Conservation (phyloP, 2,329 filamentous ascomycete species). For the Venturia asperata region DNA sequence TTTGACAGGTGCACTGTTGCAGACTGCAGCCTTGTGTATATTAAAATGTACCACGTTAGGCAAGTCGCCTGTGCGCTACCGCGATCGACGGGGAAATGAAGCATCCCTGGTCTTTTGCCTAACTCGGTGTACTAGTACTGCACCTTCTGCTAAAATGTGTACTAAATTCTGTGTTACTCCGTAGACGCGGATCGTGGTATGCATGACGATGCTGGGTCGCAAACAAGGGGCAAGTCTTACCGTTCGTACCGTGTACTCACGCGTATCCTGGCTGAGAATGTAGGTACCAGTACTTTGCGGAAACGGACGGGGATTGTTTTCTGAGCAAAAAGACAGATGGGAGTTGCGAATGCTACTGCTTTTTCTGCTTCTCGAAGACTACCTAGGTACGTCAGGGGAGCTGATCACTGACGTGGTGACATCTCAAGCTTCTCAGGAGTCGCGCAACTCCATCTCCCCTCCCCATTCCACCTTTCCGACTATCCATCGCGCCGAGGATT, state of each 20-base stretch:
- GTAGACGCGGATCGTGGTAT: background rate
- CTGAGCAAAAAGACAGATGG: too few relatives aligned
- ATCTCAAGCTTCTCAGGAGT: background rate
- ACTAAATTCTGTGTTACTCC: background rate
- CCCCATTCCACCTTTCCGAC: background rate
- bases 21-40: slow-evolving; percentile 5
- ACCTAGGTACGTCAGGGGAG: background rate
- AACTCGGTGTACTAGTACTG: too few relatives aligned
- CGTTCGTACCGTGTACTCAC: too few relatives aligned
- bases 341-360: background rate
- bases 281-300: too few relatives aligned
- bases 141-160: too few relatives aligned
- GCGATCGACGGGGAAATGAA: slow-evolving; percentile 5
- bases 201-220: background rate
- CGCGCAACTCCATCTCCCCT: background rate
- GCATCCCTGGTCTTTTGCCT: background rate
- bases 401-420: slow-evolving; percentile 4
- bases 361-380: background rate
- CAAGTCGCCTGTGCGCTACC: background rate
- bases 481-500: background rate
- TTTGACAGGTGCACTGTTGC: background rate
- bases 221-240: too few relatives aligned
- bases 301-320: too few relatives aligned
- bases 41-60: too few relatives aligned
- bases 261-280: too few relatives aligned